Conservation (phyloP, 352 stramenopile species). For the Peronospora farinosa region DNA sequence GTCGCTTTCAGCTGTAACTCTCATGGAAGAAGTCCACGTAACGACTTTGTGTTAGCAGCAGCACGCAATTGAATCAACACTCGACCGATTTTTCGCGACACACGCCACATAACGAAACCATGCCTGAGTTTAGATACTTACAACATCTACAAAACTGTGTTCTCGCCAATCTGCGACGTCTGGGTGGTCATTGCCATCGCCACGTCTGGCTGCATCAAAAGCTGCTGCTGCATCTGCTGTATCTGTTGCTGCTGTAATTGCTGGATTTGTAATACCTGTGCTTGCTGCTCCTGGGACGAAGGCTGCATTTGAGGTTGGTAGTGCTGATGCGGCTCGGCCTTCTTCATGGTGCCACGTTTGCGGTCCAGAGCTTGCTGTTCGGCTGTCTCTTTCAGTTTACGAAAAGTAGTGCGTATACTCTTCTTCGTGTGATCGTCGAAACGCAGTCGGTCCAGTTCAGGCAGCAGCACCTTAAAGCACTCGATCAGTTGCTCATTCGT, state of each 20-base stretch:
- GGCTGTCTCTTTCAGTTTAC: slow-evolving; percentile 39
- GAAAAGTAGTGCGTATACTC: slow-evolving; percentile 47
- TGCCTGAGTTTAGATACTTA: slow-evolving; percentile 7
- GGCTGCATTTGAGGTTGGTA: slow-evolving; percentile 13
- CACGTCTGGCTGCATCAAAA: slow-evolving; percentile 28
- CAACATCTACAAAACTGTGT: slow-evolving; percentile 28
- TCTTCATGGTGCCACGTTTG: slow-evolving; percentile 29
- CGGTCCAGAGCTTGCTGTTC: slow-evolving; percentile 32
- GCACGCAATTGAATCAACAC: neutral
- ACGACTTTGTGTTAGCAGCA: slow-evolving; percentile 4
- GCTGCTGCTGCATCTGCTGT: slow-evolving; percentile 28
- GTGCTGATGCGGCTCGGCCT: slow-evolving; percentile 10
- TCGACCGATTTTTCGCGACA: neutral
- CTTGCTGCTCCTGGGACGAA: slow-evolving; percentile 18
- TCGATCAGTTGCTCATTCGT: slow-evolving; percentile 46
- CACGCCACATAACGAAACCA: slow-evolving; percentile 14
- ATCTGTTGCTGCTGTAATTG: slow-evolving; percentile 25
- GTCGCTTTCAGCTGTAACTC: neutral
- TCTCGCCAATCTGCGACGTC: slow-evolving; percentile 23
- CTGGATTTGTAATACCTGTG: slow-evolving; percentile 24
- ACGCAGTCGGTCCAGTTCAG: slow-evolving; percentile 43
- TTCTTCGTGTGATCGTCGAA: slow-evolving; percentile 58
- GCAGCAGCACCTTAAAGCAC: slow-evolving; percentile 43
- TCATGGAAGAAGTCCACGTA: slow-evolving; percentile 7
- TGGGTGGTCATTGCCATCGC: slow-evolving; percentile 20